These are phyloP conservation scores for Kappamyces sp. DNA, from an alignment of 192 early-diverging fungal genomes.

Conservation along the genomic window DNA sequence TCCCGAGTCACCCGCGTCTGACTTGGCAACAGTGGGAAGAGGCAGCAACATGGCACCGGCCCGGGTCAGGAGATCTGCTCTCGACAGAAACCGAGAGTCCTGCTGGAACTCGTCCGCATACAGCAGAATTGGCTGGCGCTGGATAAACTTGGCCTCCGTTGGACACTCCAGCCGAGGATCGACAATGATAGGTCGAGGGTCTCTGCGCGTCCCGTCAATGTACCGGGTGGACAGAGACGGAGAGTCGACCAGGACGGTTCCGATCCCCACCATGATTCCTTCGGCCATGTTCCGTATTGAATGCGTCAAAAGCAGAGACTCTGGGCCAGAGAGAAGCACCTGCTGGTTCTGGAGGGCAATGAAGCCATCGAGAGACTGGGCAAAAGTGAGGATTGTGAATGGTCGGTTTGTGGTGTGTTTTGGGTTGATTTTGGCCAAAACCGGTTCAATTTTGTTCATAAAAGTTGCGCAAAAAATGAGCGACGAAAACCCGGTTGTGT, in stretches of 20 bases:
- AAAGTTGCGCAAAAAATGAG: slow-evolving; percentile 14
- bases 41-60: slow-evolving; percentile 57
- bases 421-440: too few species aligned
- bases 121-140: slow-evolving; percentile 13
- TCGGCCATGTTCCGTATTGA: slow-evolving; percentile 65
- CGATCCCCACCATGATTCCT: slow-evolving; percentile 81
- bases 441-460: not conserved
- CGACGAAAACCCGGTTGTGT: slow-evolving; percentile 44
- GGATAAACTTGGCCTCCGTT: slow-evolving; percentile 46
- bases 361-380: slow-evolving; percentile 83
- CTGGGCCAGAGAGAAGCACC: slow-evolving; percentile 63
- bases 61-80: slow-evolving; percentile 36
- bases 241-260: slow-evolving; percentile 74
- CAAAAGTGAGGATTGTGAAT: slow-evolving; percentile 78
- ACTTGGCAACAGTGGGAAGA: slow-evolving; percentile 8
- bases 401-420: slow-evolving; percentile 18
- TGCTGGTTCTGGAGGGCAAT: slow-evolving; percentile 55
- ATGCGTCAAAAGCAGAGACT: slow-evolving; percentile 80
- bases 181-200: slow-evolving; percentile 75
- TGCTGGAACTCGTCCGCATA: not conserved
- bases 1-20: not conserved
- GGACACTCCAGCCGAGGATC: slow-evolving; percentile 69
- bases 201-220: slow-evolving; percentile 16
- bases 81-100: not conserved
- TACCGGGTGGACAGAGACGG: slow-evolving; percentile 58